Evolutionary conservation across 2,329 filamentous ascomycete genomes (phyloP), one percentile per base, ranked within the genome.

Genomic region (Xylaria sp.): DNA sequence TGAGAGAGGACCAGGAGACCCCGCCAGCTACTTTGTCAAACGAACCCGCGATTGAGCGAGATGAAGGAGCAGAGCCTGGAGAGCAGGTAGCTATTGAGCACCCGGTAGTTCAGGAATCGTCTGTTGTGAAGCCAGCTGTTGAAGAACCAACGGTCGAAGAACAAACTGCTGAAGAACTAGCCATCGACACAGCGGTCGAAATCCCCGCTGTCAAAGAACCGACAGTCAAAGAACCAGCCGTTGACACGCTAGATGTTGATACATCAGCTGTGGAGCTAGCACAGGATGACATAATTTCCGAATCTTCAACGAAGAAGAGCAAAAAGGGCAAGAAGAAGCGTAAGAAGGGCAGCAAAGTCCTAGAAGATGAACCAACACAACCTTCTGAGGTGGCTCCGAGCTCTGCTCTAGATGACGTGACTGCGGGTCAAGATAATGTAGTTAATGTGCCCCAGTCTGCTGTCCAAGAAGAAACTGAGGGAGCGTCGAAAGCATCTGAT

Each of bases 281-380:
- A 15, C 64, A 47, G 27, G 59, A 68, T 56, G 65, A 71, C 29
- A 39, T 57, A 25, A 9, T 50, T 9, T 62, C 69, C n/a, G 66
- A 66, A 20, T 5, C 42, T 45, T 1, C 31, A 36, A 65, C 68
- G 10, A 74, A 75, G 61, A 74, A 74, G 62, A 66, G 66, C 45
- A 74, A 75, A 60, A 79, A 79, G 65, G 71, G 73, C 49, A 78
- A 78, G 71, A 77, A 76, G 66, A 76, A 78, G 66, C 69, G 73
- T 59, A 72, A 73, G 45, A 62, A 57, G n/a, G 60, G 22, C 15
- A 70, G 63, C 42, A 62, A 70, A 47, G 36, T 59, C 36, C 44
- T 66, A 44, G 69, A 71, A 10, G 51, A 51, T 38, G 70, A 65
- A 44, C 38, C 53, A 5, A 38, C 67, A 29, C 27, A 17, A 1